Evolutionary conservation across 306 rosid genomes (phyloP).

Genomic region (Malus sieversii): DNA sequence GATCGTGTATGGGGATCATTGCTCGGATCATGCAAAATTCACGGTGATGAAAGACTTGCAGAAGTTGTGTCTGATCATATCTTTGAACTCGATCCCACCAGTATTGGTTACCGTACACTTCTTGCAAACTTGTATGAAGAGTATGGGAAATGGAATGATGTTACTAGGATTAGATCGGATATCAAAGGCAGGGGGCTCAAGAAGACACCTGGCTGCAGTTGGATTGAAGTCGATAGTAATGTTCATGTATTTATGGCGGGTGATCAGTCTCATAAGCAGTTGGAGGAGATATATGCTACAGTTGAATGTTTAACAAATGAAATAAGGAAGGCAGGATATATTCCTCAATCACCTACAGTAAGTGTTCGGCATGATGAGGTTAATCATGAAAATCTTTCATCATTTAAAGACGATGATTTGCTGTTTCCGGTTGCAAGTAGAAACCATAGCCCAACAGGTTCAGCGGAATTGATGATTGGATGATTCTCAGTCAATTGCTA

Average conservation of each 20-base stretch:
- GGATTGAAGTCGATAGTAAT: slow-evolving; percentile 32
- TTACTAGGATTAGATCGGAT: slow-evolving; percentile 19
- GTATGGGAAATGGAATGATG: slow-evolving; percentile 28
- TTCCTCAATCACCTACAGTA: neutral
- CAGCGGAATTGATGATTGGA: neutral
- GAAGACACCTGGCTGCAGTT: slow-evolving; percentile 34
- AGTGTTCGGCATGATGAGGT: slow-evolving; percentile 1
- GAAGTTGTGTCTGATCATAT: slow-evolving; percentile 26
- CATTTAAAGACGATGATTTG: neutral
- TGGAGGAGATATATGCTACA: slow-evolving; percentile 21
- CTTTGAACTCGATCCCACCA: slow-evolving; percentile 22
- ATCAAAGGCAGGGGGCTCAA: slow-evolving; percentile 27
- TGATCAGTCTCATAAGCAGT: slow-evolving; percentile 25
- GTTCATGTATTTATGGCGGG: slow-evolving; percentile 21
- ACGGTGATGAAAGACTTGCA: slow-evolving; percentile 27
- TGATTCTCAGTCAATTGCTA: neutral
- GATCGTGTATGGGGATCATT: slow-evolving; percentile 40
- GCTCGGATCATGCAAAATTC: slow-evolving; percentile 36
- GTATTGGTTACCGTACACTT: slow-evolving; percentile 32
- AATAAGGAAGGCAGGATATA: slow-evolving; percentile 12
- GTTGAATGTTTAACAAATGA: slow-evolving; percentile 22
- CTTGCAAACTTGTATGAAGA: slow-evolving; percentile 38
- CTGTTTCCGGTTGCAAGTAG: neutral
- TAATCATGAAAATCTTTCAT: neutral
- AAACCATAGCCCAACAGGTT: neutral